Base-by-base conservation (phyloP, 2,329 filamentous ascomycete species). In the Penicillium sp. region DNA sequence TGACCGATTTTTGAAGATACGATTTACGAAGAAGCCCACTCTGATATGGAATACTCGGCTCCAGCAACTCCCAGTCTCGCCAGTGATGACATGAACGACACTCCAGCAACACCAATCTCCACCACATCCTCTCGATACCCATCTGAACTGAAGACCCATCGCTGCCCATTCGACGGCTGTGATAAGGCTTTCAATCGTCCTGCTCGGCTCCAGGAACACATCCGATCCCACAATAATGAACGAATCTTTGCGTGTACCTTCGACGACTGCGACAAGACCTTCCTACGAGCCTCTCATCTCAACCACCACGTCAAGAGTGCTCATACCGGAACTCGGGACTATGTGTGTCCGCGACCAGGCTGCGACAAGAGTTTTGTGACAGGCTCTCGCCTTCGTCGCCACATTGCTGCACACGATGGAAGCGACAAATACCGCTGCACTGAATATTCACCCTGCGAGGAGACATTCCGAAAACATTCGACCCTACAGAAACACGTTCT, bases 181-280 rank as follows among this genome's bases (percentile, higher is more conserved):
- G 76, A 78, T 55, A 95, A 95, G 75, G 86, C 87, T 6, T 97
- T 94, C 79, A 96, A 96, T 72, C 87, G 93, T 3, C 92, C 91
- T 1, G 89, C 89, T 31, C 85, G 90, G 26, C 81, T 97, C 4
- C 81, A 88, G 56, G 86, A 90, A 55, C 93, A 97, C 68, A 76
- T 93, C 23, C 84, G 91, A 60, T 92, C 89, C 1, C 93, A 97
- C 72, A 93, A 85, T 51, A 91, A 93, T 63, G 89, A 93, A 64
- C 85, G 92, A 1, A 86, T 91, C 0, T 95, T 89, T 72, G 80
- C 81, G 37, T 97, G 93, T 68, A 77, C 81, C 2, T 82, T 88
- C 58, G 76, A 81, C 6, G 86, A 76, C 41, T 97, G 93, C 69
- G 84, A 85, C 66, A 97, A 96, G 77, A 83, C 87, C 41, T 97